These are phyloP conservation scores for Triangularia verruculosa DNA, from an alignment of 2,329 filamentous ascomycete species.

Conservation along the genomic window DNA sequence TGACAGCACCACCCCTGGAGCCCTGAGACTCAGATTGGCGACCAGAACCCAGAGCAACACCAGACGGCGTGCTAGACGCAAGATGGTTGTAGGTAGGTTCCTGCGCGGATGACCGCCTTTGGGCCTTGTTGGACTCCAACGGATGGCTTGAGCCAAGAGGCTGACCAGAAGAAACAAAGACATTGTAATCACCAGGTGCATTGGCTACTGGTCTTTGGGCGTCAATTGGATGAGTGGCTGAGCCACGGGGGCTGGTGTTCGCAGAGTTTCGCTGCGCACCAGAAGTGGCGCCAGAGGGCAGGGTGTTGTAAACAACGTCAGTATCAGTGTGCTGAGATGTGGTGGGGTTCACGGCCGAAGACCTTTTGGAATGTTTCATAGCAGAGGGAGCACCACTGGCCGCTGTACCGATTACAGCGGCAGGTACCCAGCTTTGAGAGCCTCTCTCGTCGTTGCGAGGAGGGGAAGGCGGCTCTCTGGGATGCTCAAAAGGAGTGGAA, in stretches of 20 bases:
- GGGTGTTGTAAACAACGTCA: neutral
- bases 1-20: neutral
- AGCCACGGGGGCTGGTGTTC: neutral
- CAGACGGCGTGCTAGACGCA: neutral
- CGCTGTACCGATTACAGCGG: neutral
- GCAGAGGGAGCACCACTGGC: neutral
- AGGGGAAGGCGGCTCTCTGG: conserved; percentile 15
- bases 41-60: neutral
- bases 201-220: neutral
- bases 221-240: neutral
- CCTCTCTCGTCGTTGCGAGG: neutral
- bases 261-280: neutral
- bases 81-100: neutral
- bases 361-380: neutral
- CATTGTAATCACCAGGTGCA: conserved; percentile 1
- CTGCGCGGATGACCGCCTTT: neutral
- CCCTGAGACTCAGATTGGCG: neutral
- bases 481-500: conserved; percentile 22
- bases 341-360: neutral
- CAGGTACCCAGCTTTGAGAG: neutral
- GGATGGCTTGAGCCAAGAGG: neutral
- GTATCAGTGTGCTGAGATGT: neutral
- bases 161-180: neutral
- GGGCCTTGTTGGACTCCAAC: neutral
- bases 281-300: neutral